Conservation (phyloP, 2,329 filamentous ascomycete genomes). For the Teratosphaeria nubilosa region DNA sequence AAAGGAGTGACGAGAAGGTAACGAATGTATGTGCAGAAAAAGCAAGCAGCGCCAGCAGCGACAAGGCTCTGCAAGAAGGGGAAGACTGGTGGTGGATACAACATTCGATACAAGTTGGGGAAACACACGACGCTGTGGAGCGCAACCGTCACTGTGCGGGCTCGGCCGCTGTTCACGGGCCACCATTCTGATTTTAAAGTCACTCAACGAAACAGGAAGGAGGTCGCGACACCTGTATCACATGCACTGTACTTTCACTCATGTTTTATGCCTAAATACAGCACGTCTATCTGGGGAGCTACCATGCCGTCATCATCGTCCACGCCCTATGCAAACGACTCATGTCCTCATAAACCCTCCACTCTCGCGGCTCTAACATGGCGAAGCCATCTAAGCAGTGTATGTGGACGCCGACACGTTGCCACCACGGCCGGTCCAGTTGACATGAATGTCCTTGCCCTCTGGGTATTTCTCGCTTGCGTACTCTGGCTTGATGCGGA, state of each 20-base stretch:
- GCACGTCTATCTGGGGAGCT: constrained; percentile 1
- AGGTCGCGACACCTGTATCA: not conserved
- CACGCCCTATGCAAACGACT: not conserved
- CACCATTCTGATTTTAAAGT: not conserved
- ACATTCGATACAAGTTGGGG: not conserved
- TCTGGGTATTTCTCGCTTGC: constrained; percentile 58
- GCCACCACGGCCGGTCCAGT: constrained; percentile 98
- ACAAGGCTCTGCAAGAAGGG: not conserved
- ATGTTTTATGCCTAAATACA: constrained; percentile 2
- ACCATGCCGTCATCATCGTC: not conserved
- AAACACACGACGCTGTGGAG: not conserved
- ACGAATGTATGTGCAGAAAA: not conserved
- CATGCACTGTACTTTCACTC: not conserved
- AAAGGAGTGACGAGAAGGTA: not conserved
- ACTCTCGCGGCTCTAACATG: not conserved
- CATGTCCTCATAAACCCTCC: not conserved
- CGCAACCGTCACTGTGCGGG: not conserved
- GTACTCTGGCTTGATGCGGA: constrained; percentile 44
- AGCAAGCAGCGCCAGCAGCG: not conserved
- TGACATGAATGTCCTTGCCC: constrained; percentile 90
- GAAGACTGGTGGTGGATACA: not conserved
- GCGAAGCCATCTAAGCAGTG: constrained; percentile 59
- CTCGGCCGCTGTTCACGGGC: not conserved
- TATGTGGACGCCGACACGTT: constrained; percentile 97
- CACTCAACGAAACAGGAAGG: not conserved